Conservation (phyloP, 768 basidiomycete species). For the Termitomyces sp. region DNA sequence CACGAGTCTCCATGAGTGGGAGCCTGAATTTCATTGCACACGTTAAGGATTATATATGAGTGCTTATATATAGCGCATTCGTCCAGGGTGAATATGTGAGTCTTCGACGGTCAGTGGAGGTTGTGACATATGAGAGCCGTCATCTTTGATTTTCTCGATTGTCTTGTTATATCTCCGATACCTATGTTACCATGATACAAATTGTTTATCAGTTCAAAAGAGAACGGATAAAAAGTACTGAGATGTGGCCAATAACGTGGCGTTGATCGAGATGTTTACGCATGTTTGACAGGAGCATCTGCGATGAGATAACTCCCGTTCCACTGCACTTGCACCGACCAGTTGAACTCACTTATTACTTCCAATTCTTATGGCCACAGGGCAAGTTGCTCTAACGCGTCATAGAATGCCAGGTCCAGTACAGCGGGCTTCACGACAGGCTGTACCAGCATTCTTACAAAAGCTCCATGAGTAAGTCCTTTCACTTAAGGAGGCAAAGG, state of each 20-base stretch:
- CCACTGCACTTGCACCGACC: not conserved
- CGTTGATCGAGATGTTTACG: conserved; percentile 1
- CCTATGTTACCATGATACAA: no score
- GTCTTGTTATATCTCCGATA: not conserved
- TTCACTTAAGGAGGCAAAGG: not conserved
- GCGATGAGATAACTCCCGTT: conserved; percentile 13
- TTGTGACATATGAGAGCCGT: no score
- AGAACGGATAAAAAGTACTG: no score
- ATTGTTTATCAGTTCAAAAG: no score
- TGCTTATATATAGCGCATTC: no score
- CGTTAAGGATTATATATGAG: no score
- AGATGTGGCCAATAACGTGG: not conserved
- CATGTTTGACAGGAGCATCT: conserved; percentile 6
- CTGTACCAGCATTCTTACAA: conserved; percentile 79
- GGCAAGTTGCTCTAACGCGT: conserved; percentile 18
- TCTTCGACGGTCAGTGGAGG: no score
- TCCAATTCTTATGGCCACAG: conserved; percentile 23
- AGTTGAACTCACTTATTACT: not conserved
- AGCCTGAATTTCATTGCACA: no score
- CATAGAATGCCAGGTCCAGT: conserved; percentile 23
- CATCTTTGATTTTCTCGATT: no score
- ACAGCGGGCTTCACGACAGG: conserved; percentile 32
- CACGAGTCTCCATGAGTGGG: not conserved
- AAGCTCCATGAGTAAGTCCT: conserved; percentile 83
- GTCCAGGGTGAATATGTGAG: no score